phyloP scores from a whole-genome alignment of 805 yeast species.

The Kluyveromyces nonfermentans region DNA sequence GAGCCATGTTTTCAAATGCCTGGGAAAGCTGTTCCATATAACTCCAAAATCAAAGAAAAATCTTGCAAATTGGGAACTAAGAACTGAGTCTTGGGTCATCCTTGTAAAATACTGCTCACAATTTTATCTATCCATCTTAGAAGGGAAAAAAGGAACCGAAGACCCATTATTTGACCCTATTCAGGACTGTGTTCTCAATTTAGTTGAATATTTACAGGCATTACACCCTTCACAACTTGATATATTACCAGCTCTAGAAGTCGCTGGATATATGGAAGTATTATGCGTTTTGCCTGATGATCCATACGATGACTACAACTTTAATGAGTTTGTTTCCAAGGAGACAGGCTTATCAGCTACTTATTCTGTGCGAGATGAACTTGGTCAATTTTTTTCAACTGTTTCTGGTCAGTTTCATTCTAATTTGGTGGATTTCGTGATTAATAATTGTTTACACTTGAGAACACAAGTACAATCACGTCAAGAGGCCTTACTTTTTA shows the following conservation, averaged over 20 bases:
- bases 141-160: too few relatives aligned
- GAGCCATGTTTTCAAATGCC: constrained; percentile 1
- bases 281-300: constrained; percentile 37
- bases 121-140: constrained; percentile 3
- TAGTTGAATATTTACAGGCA: constrained; percentile 8
- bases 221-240: constrained; percentile 4
- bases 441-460: constrained; percentile 3
- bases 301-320: constrained; percentile 48
- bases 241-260: neutral
- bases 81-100: neutral
- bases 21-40: constrained; percentile 3
- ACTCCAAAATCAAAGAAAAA: neutral
- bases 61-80: neutral
- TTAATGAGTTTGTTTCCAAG: constrained; percentile 61
- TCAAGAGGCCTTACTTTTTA: constrained; percentile 18
- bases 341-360: constrained; percentile 61
- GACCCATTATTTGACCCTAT: constrained; percentile 12
- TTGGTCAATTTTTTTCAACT: constrained; percentile 47
- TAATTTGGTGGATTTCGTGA: constrained; percentile 2
- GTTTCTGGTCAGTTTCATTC: constrained; percentile 27
- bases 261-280: constrained; percentile 1
- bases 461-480: neutral
- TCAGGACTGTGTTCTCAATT: constrained; percentile 10
- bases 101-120: neutral
- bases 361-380: constrained; percentile 48